Evolutionary conservation across 2,329 filamentous ascomycete species (phyloP).

Genomic region (Fusarium proliferatum): DNA sequence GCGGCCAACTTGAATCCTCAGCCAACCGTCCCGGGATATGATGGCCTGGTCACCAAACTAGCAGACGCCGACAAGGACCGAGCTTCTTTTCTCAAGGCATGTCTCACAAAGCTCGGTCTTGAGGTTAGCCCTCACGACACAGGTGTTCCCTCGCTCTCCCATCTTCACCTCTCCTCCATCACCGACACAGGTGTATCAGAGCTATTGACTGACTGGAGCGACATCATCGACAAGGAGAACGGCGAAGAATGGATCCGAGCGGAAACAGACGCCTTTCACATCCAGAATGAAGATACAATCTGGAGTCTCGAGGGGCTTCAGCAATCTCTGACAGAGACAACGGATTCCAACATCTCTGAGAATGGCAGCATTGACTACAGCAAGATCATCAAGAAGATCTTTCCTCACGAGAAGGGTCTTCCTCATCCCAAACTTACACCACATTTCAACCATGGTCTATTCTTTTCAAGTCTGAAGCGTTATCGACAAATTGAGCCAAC

Average conservation of each 20-base stretch:
- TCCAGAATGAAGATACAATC: conserved; percentile 73
- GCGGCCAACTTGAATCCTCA: conserved; percentile 79
- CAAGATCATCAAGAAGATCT: conserved; percentile 76
- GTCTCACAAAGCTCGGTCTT: conserved; percentile 84
- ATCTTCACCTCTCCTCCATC: conserved; percentile 81
- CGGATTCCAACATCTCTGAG: conserved; percentile 44
- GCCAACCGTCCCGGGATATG: conserved; percentile 75
- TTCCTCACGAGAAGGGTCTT: conserved; percentile 75
- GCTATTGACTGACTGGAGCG: conserved; percentile 73
- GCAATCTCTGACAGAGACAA: conserved; percentile 58
- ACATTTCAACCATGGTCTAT: conserved; percentile 85
- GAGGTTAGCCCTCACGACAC: conserved; percentile 76
- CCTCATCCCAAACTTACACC: conserved; percentile 81
- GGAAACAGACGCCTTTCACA: conserved; percentile 83
- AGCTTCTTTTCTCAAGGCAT: conserved; percentile 80
- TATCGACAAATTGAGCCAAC: conserved; percentile 70
- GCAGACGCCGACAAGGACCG: conserved; percentile 76
- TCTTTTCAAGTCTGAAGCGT: conserved; percentile 75
- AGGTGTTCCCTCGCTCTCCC: conserved; percentile 81
- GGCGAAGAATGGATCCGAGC: conserved; percentile 79
- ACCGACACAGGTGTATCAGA: conserved; percentile 73
- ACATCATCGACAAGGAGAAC: conserved; percentile 74
- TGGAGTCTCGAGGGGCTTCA: conserved; percentile 68
- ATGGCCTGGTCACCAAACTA: conserved; percentile 74
- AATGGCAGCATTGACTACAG: conserved; percentile 78